A percentile compares a stretch with the other conserved stretches of the same genome.
Conservation (phyloP, 257 asterid genomes). For the Ligustrum vulgare region DNA sequence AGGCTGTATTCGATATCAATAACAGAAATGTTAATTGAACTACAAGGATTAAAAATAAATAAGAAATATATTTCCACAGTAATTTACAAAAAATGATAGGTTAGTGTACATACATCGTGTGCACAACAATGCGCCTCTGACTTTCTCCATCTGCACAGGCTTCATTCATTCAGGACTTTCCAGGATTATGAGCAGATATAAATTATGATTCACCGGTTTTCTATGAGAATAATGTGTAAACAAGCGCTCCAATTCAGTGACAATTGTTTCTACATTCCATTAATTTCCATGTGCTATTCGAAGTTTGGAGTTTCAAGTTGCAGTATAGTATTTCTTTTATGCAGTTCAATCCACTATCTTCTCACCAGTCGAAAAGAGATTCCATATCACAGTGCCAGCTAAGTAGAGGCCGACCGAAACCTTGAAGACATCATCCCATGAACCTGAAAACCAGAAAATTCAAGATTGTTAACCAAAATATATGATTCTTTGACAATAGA, state of each 20-base stretch:
- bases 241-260: background rate
- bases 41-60: background rate
- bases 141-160: background rate
- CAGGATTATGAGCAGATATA: background rate
- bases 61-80: background rate
- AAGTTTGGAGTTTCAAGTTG: slow-evolving; percentile 19
- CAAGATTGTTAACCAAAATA: background rate
- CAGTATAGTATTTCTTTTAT: background rate
- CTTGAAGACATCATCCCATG: slow-evolving; percentile 78
- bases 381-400: slow-evolving; percentile 79
- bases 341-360: slow-evolving; percentile 55
- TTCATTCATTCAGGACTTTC: background rate
- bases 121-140: background rate
- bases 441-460: slow-evolving; percentile 46
- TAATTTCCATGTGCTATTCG: background rate
- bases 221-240: background rate
- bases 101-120: background rate
- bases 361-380: slow-evolving; percentile 86
- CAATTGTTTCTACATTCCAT: background rate
- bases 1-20: background rate
- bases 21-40: background rate
- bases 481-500: background rate
- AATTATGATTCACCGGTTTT: background rate
- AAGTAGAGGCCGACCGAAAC: slow-evolving; percentile 83
- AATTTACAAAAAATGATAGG: background rate